Evolutionary conservation across 805 yeast species (phyloP).

Genomic region (Metschnikowia amazonensis): DNA sequence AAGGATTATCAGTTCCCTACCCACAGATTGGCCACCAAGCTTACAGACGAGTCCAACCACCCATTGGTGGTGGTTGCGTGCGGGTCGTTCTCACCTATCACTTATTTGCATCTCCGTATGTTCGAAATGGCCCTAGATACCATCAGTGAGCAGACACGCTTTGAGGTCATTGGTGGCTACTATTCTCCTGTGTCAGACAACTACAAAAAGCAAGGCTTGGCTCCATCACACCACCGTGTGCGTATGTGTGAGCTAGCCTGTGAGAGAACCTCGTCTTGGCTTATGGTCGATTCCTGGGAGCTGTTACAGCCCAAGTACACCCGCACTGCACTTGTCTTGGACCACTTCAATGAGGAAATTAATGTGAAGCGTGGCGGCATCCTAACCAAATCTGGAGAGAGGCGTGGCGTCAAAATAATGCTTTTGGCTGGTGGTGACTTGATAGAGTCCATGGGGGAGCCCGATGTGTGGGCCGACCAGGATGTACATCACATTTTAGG

Average conservation of each 20-base stretch:
- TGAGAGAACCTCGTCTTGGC: constrained; percentile 93
- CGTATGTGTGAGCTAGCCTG: constrained; percentile 98
- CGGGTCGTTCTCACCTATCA: constrained; percentile 94
- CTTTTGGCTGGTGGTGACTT: constrained; percentile 96
- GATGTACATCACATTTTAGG: constrained; percentile 95
- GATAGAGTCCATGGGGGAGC: constrained; percentile 99
- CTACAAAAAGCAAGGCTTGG: constrained; percentile 89
- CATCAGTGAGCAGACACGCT: constrained; percentile 83
- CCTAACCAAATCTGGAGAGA: constrained; percentile 50
- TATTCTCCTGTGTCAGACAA: constrained; percentile 93
- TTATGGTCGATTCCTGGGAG: constrained; percentile 99
- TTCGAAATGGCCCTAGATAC: constrained; percentile 98
- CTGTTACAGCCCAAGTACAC: constrained; percentile 86
- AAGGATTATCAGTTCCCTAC: constrained; percentile 78
- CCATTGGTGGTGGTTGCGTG: constrained; percentile 96
- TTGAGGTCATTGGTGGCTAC: constrained; percentile 95
- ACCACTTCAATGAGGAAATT: constrained; percentile 93
- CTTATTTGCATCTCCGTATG: constrained; percentile 93
- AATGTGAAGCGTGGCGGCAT: constrained; percentile 89
- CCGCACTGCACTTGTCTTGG: constrained; percentile 91
- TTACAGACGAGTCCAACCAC: constrained; percentile 70
- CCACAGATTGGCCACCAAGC: constrained; percentile 70
- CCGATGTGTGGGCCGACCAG: constrained; percentile 97
- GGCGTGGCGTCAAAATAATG: constrained; percentile 89
- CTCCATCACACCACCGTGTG: constrained; percentile 84